Conservation (phyloP, 805 yeast genomes). For the Pichia paraexigua region DNA sequence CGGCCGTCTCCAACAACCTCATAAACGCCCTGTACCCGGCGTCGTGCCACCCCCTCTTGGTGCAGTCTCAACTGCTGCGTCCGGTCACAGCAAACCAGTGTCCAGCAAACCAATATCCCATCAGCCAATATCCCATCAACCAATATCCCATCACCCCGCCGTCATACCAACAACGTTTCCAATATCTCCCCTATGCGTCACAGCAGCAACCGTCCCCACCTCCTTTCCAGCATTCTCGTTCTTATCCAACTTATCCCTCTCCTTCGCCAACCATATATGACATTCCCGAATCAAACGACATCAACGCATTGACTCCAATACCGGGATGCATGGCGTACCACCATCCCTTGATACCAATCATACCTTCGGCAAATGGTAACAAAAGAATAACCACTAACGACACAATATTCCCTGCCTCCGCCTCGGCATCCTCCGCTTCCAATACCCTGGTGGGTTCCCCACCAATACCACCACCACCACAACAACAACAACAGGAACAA, state of each 20-base stretch:
- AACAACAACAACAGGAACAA: not conserved
- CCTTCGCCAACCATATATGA: not conserved
- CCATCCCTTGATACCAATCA: slow-evolving; percentile 7
- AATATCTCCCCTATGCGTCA: not conserved
- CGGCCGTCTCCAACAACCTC: not conserved
- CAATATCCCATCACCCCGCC: not conserved
- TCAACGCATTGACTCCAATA: slow-evolving; percentile 2
- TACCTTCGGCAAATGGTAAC: slow-evolving; percentile 6
- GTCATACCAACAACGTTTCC: not conserved
- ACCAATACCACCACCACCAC: not conserved
- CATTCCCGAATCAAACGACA: not conserved
- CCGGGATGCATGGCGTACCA: slow-evolving; percentile 7
- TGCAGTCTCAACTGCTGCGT: not conserved
- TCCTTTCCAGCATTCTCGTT: not conserved
- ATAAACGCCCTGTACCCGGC: not conserved
- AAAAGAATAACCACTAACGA: not conserved
- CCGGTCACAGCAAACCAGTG: not conserved
- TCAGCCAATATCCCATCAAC: not conserved
- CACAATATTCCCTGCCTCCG: too few relatives aligned
- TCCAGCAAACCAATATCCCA: not conserved
- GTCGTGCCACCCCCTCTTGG: not conserved
- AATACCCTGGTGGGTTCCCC: too few relatives aligned
- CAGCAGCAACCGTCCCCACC: too few relatives aligned
- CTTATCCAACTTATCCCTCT: not conserved
- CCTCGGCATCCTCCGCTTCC: too few relatives aligned